Conservation (phyloP, 1,284 basidiomycete genomes). For the Tilletia indica region DNA sequence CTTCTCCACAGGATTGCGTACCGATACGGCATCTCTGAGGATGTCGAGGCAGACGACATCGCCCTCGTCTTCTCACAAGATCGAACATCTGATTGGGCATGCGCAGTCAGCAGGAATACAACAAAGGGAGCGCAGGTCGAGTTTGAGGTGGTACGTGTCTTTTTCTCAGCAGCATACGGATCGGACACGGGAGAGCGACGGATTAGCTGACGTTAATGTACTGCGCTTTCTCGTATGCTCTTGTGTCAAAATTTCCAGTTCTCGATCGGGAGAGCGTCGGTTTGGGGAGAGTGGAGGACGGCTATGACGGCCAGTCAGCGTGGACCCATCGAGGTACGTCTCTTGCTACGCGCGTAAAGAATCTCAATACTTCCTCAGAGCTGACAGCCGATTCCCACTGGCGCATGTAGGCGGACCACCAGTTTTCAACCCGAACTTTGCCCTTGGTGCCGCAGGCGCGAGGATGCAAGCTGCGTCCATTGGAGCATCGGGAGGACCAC, state of each 20-base stretch:
- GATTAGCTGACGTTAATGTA: conserved; percentile 17
- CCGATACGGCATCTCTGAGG: conserved; percentile 36
- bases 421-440: conserved; percentile 11
- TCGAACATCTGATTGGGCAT: conserved; percentile 43
- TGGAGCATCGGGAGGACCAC: background rate
- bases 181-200: conserved; percentile 39
- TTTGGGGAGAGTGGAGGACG: conserved; percentile 18
- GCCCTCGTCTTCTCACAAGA: conserved; percentile 40
- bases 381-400: background rate
- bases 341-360: background rate
- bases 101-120: conserved; percentile 38
- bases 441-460: background rate
- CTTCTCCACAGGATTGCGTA: background rate
- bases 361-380: too few species aligned
- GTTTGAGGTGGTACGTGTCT: conserved; percentile 37
- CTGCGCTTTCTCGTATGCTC: conserved; percentile 34
- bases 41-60: conserved; percentile 37
- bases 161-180: conserved; percentile 5
- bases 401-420: background rate
- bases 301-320: conserved; percentile 11
- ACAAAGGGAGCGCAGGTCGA: conserved; percentile 34
- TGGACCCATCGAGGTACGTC: conserved; percentile 11
- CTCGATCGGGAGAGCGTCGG: conserved; percentile 15
- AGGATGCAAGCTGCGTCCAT: background rate
- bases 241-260: conserved; percentile 16